Evolutionary conservation across 495 filamentous ascomycete genomes (phyloP).

Genomic region (Penicillium cataractarum): DNA sequence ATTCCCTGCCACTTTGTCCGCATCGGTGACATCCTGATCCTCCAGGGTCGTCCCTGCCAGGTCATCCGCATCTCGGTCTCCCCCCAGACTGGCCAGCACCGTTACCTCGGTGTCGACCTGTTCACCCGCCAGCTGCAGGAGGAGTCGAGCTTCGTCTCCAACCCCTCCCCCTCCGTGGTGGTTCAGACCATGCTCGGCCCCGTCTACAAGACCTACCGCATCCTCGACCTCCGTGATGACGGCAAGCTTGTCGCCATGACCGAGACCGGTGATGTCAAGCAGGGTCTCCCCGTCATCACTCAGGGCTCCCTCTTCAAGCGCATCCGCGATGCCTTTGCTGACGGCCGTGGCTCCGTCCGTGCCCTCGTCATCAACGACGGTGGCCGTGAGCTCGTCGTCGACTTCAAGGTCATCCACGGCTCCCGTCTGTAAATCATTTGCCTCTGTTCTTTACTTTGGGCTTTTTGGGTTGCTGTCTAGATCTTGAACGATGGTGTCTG

Average conservation of each 20-base stretch:
- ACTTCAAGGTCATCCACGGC: slow-evolving; percentile 97
- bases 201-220: slow-evolving; percentile 99
- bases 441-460: not conserved
- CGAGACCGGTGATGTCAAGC: slow-evolving; percentile 95
- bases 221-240: slow-evolving; percentile 94
- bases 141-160: slow-evolving; percentile 96
- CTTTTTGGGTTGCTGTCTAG: slow-evolving; percentile 5
- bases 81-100: slow-evolving; percentile 96
- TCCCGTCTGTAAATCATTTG: slow-evolving; percentile 60
- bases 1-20: slow-evolving; percentile 99
- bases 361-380: slow-evolving; percentile 95
- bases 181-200: slow-evolving; percentile 99
- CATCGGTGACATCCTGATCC: slow-evolving; percentile 96
- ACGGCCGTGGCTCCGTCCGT: slow-evolving; percentile 89
- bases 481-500: slow-evolving; percentile 1
- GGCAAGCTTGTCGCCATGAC: slow-evolving; percentile 80
- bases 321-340: slow-evolving; percentile 82
- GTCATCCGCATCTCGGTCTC: slow-evolving; percentile 99
- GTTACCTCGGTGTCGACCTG: slow-evolving; percentile 98
- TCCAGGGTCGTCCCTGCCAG: slow-evolving; percentile 99
- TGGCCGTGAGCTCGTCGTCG: slow-evolving; percentile 92
- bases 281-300: slow-evolving; percentile 87
- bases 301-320: slow-evolving; percentile 85
- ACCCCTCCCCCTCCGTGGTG: slow-evolving; percentile 92
- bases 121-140: slow-evolving; percentile 99